Conservation (phyloP, 163 green algal species). For the Scenedesmus sp. region DNA sequence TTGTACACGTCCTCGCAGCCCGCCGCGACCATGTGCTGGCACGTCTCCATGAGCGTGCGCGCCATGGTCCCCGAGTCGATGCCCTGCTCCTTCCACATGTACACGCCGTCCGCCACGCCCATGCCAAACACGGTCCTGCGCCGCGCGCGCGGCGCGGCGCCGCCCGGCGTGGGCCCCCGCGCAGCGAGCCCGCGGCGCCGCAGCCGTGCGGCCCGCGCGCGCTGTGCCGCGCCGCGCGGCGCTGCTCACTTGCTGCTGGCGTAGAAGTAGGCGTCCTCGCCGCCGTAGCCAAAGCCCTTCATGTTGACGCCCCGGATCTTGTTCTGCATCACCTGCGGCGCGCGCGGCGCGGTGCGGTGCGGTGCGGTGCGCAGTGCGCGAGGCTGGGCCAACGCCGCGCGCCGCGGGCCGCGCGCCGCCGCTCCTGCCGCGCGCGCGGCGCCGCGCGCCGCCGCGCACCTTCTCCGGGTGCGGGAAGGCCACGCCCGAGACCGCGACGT, state of each 20-base stretch:
- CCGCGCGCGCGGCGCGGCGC: constrained; percentile 2
- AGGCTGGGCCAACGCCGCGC: no score
- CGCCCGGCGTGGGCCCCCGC: not conserved
- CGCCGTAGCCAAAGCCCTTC: constrained; percentile 71
- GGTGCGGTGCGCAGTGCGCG: no score
- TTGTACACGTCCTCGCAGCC: constrained; percentile 74
- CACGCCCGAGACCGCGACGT: constrained; percentile 62
- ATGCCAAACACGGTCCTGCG: constrained; percentile 79
- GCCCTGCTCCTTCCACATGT: constrained; percentile 82
- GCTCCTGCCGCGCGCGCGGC: not conserved
- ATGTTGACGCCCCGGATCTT: constrained; percentile 72
- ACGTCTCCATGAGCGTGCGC: constrained; percentile 76
- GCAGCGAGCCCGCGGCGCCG: not conserved
- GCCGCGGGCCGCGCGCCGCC: no score
- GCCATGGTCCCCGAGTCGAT: constrained; percentile 86
- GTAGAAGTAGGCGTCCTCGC: constrained; percentile 92
- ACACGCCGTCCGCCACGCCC: constrained; percentile 93
- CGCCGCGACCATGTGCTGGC: constrained; percentile 56
- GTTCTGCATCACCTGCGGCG: constrained; percentile 47
- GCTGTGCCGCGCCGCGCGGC: not conserved
- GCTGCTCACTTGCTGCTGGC: constrained; percentile 45
- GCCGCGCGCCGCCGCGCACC: constrained; percentile 48
- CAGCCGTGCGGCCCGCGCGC: not conserved
- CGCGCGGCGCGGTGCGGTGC: no score
- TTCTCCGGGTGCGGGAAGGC: constrained; percentile 91